phyloP scores from a whole-genome alignment of 495 filamentous ascomycete species.

The Daldinia childiae region DNA sequence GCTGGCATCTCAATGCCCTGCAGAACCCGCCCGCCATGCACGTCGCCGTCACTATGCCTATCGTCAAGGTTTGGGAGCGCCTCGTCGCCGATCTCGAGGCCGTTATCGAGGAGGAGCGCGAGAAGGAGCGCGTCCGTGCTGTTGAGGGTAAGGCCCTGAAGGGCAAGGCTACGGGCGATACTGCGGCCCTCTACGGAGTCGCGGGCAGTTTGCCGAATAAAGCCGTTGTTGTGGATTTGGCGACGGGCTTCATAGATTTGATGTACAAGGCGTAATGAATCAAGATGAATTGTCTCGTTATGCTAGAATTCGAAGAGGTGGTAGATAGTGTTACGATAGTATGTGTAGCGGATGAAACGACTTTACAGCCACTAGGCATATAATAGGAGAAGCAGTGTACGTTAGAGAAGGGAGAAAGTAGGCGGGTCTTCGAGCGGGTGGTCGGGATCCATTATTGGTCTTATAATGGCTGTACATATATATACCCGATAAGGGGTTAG shows the following conservation, averaged over 20 bases:
- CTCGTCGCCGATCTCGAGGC: slow-evolving; percentile 80
- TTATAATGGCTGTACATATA: slow-evolving; percentile 15
- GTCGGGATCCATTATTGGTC: not conserved
- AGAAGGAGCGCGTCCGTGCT: slow-evolving; percentile 68
- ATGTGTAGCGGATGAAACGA: not conserved
- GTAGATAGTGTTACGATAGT: slow-evolving; percentile 2
- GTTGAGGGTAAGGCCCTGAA: slow-evolving; percentile 80
- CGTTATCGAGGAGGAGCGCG: slow-evolving; percentile 79
- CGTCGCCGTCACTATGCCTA: slow-evolving; percentile 91
- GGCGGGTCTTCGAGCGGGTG: not conserved
- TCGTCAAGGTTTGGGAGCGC: slow-evolving; percentile 79
- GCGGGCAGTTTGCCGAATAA: slow-evolving; percentile 96
- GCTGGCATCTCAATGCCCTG: slow-evolving; percentile 96
- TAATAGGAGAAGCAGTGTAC: slow-evolving; percentile 16
- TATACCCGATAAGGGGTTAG: not conserved
- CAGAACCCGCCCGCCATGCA: slow-evolving; percentile 95
- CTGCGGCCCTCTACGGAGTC: slow-evolving; percentile 91
- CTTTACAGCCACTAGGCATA: not conserved
- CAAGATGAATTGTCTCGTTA: slow-evolving; percentile 55
- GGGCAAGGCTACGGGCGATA: slow-evolving; percentile 73
- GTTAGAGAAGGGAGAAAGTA: slow-evolving; percentile 16
- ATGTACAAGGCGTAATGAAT: slow-evolving; percentile 84
- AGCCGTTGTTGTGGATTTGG: slow-evolving; percentile 89
- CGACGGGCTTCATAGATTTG: slow-evolving; percentile 91
- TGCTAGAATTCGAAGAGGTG: not conserved